A percentile compares a stretch with the other conserved stretches of the same genome.
Evolutionary conservation across 345 rosid genomes (phyloP).

Genomic region (Pistacia atlantica): DNA sequence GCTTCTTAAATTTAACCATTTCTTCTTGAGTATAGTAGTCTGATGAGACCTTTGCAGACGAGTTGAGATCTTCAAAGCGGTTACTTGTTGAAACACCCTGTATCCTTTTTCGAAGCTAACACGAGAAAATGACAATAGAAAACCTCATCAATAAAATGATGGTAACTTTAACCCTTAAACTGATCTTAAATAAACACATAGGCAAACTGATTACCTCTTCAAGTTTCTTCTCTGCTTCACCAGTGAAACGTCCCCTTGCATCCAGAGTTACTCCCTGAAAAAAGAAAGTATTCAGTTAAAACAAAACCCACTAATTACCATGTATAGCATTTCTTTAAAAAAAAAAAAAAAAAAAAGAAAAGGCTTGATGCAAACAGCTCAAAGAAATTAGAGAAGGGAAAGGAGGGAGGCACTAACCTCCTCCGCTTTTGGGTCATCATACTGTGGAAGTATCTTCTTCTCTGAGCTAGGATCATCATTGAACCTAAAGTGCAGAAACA

Average conservation of each 20-base stretch:
- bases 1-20: conserved; percentile 83
- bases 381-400: background rate
- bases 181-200: background rate
- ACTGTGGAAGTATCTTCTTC: conserved; percentile 93
- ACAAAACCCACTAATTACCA: conserved; percentile 10
- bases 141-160: background rate
- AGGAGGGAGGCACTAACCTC: conserved; percentile 53
- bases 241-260: conserved; percentile 76
- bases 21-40: conserved; percentile 91
- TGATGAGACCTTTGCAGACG: conserved; percentile 62
- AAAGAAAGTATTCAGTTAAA: conserved; percentile 3
- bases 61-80: conserved; percentile 68
- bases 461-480: conserved; percentile 72
- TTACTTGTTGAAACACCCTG: conserved; percentile 56
- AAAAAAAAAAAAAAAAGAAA: background rate
- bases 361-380: background rate
- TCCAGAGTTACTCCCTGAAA: conserved; percentile 82
- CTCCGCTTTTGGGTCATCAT: conserved; percentile 70
- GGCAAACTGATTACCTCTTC: conserved; percentile 63
- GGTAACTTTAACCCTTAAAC: background rate
- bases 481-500: conserved; percentile 54
- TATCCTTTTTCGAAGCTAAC: conserved; percentile 82
- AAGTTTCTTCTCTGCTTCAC: conserved; percentile 93
- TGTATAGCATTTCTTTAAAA: background rate
- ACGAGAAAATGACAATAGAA: conserved; percentile 10